Base-by-base conservation (phyloP, 805 yeast genomes). In the Wickerhamiella domercqiae region DNA sequence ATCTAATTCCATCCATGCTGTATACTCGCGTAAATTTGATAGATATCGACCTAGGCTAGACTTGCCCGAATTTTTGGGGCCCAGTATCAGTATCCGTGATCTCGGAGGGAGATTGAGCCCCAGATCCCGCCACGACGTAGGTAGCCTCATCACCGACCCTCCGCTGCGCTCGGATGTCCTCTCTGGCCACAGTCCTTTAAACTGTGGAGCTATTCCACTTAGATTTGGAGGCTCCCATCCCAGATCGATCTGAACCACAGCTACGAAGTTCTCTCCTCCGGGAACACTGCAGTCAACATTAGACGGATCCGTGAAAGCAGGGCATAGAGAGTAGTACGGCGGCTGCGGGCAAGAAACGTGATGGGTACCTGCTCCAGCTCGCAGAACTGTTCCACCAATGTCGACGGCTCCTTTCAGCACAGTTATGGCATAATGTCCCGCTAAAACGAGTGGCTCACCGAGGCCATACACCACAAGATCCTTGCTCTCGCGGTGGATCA, bases 41-140 rank as follows among this genome's bases (percentile, higher is more conserved):
- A 70, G 46, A 17, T 58, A 58, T 47, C 80, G 78, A 3, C 71
- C 39, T 4, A 82, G 52, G 2, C 93, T 77, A 1, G 94, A 78
- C 50, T 84, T 84, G 1, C 96, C 96, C 1, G 82, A 67, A 43
- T 78, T 78, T 51, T 81, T 83, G 30, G 74, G 66, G 0, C 86
- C 86, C 17, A 72, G 60, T 0, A 74, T 55, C 37, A 73, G 54
- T 1, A 67, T 41, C 5, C 41, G 24, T 1, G 30, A 33, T 5
- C 9, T 13, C n/a, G 21, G 21, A 14, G 14, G 16, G 16, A 16
- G 6, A 13, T 37, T 34, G 16, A 32, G n/a, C 14, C 37, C 45
- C n/a, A 47, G 21, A 4, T 35, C 40, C 18, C 28, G 17, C 57
- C 57, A 53, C 2, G 49, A 43, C 9, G 31, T 34, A 18, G 43